Evolutionary conservation across 2,329 filamentous ascomycete genomes (phyloP).

Genomic region (Colletotrichum neosansevieriae): DNA sequence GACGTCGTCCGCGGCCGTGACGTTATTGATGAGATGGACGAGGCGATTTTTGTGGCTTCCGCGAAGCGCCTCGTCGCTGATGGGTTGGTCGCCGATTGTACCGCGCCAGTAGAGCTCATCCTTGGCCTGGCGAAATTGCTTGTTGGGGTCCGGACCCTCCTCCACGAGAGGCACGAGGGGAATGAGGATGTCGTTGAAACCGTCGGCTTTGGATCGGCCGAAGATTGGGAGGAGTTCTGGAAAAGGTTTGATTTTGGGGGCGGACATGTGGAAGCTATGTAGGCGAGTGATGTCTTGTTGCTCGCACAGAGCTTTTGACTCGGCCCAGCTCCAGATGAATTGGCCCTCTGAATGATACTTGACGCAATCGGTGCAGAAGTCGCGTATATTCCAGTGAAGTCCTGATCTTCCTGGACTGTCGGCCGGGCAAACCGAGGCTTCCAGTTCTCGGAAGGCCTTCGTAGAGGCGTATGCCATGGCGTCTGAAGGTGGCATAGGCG

Average conservation of each 20-base stretch:
- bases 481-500: not conserved
- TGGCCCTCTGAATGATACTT: slow-evolving; percentile 74
- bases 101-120: slow-evolving; percentile 81
- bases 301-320: slow-evolving; percentile 76
- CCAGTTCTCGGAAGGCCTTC: slow-evolving; percentile 56
- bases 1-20: slow-evolving; percentile 60
- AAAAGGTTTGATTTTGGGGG: slow-evolving; percentile 71
- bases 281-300: slow-evolving; percentile 81
- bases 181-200: slow-evolving; percentile 82
- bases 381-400: slow-evolving; percentile 72
- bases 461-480: slow-evolving; percentile 27
- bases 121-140: slow-evolving; percentile 70
- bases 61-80: slow-evolving; percentile 67
- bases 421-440: slow-evolving; percentile 68
- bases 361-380: slow-evolving; percentile 74
- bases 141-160: slow-evolving; percentile 57
- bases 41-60: slow-evolving; percentile 78
- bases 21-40: slow-evolving; percentile 75
- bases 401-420: slow-evolving; percentile 69
- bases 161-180: slow-evolving; percentile 66
- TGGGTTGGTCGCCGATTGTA: slow-evolving; percentile 68
- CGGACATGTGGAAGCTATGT: slow-evolving; percentile 78
- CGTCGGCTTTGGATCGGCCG: slow-evolving; percentile 77
- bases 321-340: slow-evolving; percentile 74
- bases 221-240: slow-evolving; percentile 79